Evolutionary conservation across 2,329 filamentous ascomycete genomes (phyloP).

Genomic region (Pseudogymnoascus sp.): DNA sequence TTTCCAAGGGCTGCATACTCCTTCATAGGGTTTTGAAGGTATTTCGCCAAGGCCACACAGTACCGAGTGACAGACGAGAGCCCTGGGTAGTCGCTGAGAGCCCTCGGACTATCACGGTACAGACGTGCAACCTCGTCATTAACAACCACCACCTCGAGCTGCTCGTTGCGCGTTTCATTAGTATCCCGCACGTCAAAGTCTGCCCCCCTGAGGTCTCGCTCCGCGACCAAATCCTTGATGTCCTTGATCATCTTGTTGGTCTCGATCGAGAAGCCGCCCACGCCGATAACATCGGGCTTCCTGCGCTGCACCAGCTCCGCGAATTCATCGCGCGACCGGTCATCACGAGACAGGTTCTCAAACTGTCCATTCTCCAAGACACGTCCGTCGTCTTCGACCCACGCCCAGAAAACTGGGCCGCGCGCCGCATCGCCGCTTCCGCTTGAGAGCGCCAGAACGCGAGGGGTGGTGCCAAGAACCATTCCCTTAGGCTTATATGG

Average conservation of each 20-base stretch:
- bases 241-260: conserved; percentile 77
- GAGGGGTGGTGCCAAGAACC: conserved; percentile 76
- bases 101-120: conserved; percentile 84
- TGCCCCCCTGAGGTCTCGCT: conserved; percentile 67
- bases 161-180: conserved; percentile 65
- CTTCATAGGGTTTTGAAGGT: conserved; percentile 91
- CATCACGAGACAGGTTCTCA: conserved; percentile 65
- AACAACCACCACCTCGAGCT: conserved; percentile 79
- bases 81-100: conserved; percentile 69
- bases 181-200: conserved; percentile 76
- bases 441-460: conserved; percentile 79
- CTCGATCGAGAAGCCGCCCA: conserved; percentile 83
- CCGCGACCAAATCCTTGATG: conserved; percentile 67
- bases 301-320: conserved; percentile 70
- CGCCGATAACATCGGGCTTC: conserved; percentile 80
- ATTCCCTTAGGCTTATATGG: conserved; percentile 93
- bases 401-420: conserved; percentile 76
- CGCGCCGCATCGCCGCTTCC: conserved; percentile 65
- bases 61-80: conserved; percentile 74
- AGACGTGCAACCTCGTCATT: conserved; percentile 96
- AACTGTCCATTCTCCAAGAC: conserved; percentile 86
- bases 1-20: conserved; percentile 90
- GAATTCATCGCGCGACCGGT: conserved; percentile 58
- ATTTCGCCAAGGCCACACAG: conserved; percentile 79
- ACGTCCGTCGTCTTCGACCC: conserved; percentile 85